Base-by-base conservation (phyloP, 805 yeast species). In the Ogataea chonburiensis region DNA sequence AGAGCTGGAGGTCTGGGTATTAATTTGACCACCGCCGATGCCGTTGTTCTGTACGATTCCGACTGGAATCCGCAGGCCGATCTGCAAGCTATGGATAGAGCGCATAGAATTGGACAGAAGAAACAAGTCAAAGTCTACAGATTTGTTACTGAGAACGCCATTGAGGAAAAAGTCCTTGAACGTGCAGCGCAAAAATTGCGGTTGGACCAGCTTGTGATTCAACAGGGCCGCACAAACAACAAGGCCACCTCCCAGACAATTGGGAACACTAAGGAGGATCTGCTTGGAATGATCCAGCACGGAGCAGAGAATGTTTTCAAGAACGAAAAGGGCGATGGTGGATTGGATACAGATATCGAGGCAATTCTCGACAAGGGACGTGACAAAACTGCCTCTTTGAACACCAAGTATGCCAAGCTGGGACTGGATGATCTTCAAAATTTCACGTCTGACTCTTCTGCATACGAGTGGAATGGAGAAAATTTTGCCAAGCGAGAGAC, bases 41-140 rank as follows among this genome's bases (percentile, higher is more conserved):
- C 85, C 27, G 98, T 89, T 32, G 75, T 89, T 3, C 61, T 89
- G 17, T 91, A 77, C 56, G 98, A 89, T 60, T 84, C 95, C 0
- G 98, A 89, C 64, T 89, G 98, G 98, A 89, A 89, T 56, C 98
- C 98, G 2, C 98, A 89, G 58, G 97, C 96, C 0, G 98, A 89
- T 68, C 69, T 89, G 52, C 98, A 89, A 64, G 97, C 97, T 1
- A 89, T 89, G 98, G 98, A 91, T 60, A 75, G 98, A 56, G 98
- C 97, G 1, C 98, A 89, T 57, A 79, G 98, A 68, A 89, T 89
- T 56, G 98, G 98, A 13, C 98, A 89, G 60, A 91, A 86, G 58
- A 91, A 91, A 56, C 98, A 91, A 65, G 98, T 91, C 7, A 75
- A 80, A 50, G 98, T 91, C 13, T 91, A 75, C 59, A 69, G 98